Conservation (phyloP, 306 rosid species). For the Benincasa hispida region DNA sequence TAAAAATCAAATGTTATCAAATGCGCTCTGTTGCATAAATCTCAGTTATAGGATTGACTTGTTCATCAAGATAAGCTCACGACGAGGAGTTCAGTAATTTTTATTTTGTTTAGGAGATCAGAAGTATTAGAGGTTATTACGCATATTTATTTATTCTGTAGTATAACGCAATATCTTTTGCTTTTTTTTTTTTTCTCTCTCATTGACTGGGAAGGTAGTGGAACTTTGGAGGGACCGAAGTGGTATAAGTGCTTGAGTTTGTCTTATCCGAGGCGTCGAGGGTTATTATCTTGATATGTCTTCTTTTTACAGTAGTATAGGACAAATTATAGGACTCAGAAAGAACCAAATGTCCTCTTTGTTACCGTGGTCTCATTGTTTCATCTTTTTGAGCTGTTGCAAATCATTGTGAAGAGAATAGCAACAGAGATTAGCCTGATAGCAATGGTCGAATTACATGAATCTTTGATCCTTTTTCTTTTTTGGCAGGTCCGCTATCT, state of each 20-base stretch:
- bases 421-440: not conserved
- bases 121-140: not conserved
- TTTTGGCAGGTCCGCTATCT: slow-evolving; percentile 75
- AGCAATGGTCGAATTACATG: not conserved
- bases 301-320: not conserved
- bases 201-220: not conserved
- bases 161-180: not conserved
- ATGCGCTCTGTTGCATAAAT: not conserved
- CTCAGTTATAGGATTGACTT: not conserved
- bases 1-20: too few species aligned
- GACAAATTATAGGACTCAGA: not conserved
- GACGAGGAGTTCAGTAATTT: not conserved
- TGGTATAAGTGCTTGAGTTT: not conserved
- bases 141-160: not conserved
- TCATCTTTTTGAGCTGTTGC: not conserved
- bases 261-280: not conserved
- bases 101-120: not conserved
- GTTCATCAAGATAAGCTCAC: not conserved
- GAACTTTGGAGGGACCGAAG: not conserved
- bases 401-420: not conserved
- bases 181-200: not conserved
- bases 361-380: not conserved
- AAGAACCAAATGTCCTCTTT: not conserved
- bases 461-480: not conserved
- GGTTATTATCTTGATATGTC: not conserved